Evolutionary conservation across 305 asterid species (phyloP).

Genomic region (Fraxinus xanthoxyloides): DNA sequence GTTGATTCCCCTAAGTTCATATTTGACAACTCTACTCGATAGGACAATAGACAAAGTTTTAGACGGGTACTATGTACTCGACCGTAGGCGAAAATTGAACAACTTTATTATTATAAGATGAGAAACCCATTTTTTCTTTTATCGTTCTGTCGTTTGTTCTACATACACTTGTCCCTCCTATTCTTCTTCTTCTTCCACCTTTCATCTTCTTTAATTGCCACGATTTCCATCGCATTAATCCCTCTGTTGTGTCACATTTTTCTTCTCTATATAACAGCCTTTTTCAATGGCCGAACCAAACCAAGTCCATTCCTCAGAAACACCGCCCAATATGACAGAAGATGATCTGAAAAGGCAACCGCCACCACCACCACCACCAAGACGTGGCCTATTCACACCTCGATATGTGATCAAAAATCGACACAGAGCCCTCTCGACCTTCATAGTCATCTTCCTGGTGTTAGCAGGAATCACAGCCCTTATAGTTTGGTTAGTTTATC

Average conservation of each 20-base stretch:
- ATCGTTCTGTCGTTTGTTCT: background rate
- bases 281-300: slow-evolving; percentile 12
- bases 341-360: slow-evolving; percentile 16
- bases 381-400: background rate
- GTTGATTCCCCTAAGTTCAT: background rate
- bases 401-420: slow-evolving; percentile 2
- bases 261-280: background rate
- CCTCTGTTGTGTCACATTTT: background rate
- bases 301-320: background rate
- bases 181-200: background rate
- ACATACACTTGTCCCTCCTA: slow-evolving; percentile 24
- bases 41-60: background rate
- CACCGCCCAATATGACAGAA: slow-evolving; percentile 21
- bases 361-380: background rate
- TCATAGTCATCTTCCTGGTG: slow-evolving; percentile 30
- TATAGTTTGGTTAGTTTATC: slow-evolving; percentile 50
- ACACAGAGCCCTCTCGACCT: slow-evolving; percentile 23
- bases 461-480: slow-evolving; percentile 45
- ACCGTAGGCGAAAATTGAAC: background rate
- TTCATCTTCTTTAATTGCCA: slow-evolving; percentile 21
- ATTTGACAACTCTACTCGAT: background rate
- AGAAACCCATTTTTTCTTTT: slow-evolving; percentile 14
- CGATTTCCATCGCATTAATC: slow-evolving; percentile 11
- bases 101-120: background rate
- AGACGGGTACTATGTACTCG: background rate